Conservation (phyloP, 768 basidiomycete genomes). For the Lentinula sp. region DNA sequence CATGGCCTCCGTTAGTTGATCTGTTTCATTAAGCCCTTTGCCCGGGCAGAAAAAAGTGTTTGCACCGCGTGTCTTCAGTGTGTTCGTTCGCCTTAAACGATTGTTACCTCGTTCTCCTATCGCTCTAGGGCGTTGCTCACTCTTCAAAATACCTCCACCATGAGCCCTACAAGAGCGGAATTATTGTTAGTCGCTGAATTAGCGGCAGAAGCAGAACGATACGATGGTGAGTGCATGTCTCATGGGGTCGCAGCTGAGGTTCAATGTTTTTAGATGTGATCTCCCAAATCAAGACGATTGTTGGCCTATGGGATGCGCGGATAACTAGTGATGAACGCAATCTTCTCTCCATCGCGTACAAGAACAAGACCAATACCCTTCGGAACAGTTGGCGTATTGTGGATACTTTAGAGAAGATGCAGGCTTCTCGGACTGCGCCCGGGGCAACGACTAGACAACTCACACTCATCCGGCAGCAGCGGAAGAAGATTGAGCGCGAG, state of each 20-base stretch:
- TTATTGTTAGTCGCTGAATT: slow-evolving; percentile 67
- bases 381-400: slow-evolving; percentile 83
- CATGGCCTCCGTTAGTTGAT: neutral
- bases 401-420: slow-evolving; percentile 68
- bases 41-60: neutral
- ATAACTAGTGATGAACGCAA: slow-evolving; percentile 84
- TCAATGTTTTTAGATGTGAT: slow-evolving; percentile 53
- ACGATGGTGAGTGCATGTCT: slow-evolving; percentile 53
- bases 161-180: slow-evolving; percentile 24
- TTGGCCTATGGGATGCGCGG: slow-evolving; percentile 58
- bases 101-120: neutral
- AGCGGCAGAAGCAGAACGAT: slow-evolving; percentile 84
- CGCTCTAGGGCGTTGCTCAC: neutral
- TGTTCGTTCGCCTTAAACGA: neutral
- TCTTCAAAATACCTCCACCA: neutral
- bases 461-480: slow-evolving; percentile 64
- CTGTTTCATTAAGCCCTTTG: neutral
- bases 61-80: neutral
- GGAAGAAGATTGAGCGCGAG: slow-evolving; percentile 71
- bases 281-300: slow-evolving; percentile 69
- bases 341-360: slow-evolving; percentile 84
- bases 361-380: slow-evolving; percentile 80
- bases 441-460: slow-evolving; percentile 38
- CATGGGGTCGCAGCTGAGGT: neutral
- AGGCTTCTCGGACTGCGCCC: slow-evolving; percentile 38